phyloP scores from a whole-genome alignment of 1,284 basidiomycete genomes.

The Inonotus obliquus region DNA sequence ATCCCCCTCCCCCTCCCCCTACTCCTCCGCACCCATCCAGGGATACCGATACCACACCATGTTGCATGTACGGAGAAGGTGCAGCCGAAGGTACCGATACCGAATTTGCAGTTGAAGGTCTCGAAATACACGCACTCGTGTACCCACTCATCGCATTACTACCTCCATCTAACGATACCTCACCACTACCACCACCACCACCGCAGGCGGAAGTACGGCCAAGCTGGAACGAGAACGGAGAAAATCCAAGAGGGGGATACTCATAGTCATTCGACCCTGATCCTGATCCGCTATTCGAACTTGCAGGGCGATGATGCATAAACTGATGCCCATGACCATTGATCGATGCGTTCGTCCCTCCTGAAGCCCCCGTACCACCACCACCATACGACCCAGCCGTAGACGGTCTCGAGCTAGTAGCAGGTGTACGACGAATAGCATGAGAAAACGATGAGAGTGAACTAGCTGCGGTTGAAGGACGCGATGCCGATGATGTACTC shows the following conservation, averaged over 20 bases:
- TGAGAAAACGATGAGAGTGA: conserved; percentile 13
- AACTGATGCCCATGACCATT: not conserved
- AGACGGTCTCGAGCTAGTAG: conserved; percentile 12
- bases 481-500: conserved; percentile 4
- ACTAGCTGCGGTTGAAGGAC: conserved; percentile 15
- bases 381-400: conserved; percentile 12
- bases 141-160: conserved; percentile 4
- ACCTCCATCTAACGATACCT: not conserved
- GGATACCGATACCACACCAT: not conserved
- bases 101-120: conserved; percentile 14
- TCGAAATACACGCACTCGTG: not conserved
- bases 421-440: conserved; percentile 10
- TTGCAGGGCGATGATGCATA: conserved; percentile 11
- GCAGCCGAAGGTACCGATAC: conserved; percentile 1
- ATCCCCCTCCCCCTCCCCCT: not conserved
- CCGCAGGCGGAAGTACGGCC: not conserved
- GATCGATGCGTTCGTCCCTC: not conserved
- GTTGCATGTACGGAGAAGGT: conserved; percentile 13
- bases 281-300: conserved; percentile 1
- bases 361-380: no score
- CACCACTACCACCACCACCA: no score
- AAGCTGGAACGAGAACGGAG: conserved; percentile 11
- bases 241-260: conserved; percentile 3
- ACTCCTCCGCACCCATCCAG: not conserved
- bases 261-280: not conserved